Evolutionary conservation across 192 early-diverging fungal genomes (phyloP).

Genomic region (Linderina pennispora): DNA sequence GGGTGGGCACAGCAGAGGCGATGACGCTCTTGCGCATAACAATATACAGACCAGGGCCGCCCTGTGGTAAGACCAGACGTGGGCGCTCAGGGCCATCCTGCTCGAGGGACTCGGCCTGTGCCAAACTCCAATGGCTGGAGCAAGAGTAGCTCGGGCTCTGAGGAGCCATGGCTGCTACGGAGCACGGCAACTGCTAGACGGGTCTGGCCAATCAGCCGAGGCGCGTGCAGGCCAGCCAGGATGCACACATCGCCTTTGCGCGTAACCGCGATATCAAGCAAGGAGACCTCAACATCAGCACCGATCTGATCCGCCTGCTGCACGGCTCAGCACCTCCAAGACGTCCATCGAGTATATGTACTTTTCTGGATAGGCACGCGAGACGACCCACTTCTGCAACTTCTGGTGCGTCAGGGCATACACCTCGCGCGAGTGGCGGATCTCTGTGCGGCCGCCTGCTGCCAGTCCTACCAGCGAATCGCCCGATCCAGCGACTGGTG

Average conservation of each 20-base stretch:
- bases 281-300: constrained; percentile 2
- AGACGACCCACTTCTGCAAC: constrained; percentile 39
- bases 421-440: constrained; percentile 41
- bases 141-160: constrained; percentile 11
- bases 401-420: constrained; percentile 30
- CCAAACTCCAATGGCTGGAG: constrained; percentile 13
- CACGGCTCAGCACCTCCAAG: background rate
- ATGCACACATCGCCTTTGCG: constrained; percentile 19
- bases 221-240: constrained; percentile 3
- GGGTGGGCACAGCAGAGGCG: constrained; percentile 1
- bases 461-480: constrained; percentile 22
- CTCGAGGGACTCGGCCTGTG: background rate
- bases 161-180: constrained; percentile 9
- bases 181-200: constrained; percentile 12
- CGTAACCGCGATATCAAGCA: constrained; percentile 23
- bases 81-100: constrained; percentile 5
- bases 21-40: constrained; percentile 10
- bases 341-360: constrained; percentile 19
- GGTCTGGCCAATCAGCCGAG: background rate
- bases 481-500: constrained; percentile 2
- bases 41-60: constrained; percentile 19
- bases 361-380: constrained; percentile 16
- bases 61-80: constrained; percentile 21
- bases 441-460: constrained; percentile 27
- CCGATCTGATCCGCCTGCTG: constrained; percentile 2